Base-by-base conservation (phyloP, 2,329 filamentous ascomycete species). In the Didymellaceae sp. region DNA sequence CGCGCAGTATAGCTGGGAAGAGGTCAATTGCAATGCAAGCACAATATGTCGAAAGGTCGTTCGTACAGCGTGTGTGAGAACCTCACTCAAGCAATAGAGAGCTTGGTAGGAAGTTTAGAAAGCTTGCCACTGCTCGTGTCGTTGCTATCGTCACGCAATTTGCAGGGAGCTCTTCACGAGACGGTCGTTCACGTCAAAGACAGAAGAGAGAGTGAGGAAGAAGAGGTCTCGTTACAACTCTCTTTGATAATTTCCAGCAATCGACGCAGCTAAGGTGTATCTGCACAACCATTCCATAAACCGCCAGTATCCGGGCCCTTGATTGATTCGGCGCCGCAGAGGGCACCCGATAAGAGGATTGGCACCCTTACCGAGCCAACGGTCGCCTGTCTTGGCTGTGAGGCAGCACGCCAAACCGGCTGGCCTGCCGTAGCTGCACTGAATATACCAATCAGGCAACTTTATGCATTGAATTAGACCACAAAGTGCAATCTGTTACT, bases 401-500 rank as follows among this genome's bases (percentile, higher is more conserved):
- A 35, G 25, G 24, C 30, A 35, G 13, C 31, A 25, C 24, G 14
- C 34, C 31, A 45, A 20, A 22, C 42, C 42, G 48, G 42, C 26
- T 46, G 37, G 37, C 42, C 37, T 42, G 37, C 48, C 48, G 42
- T 46, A 43, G 37, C 42, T 42, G 42, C 48, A 46, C 45, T 26
- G 18, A 22, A 52, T 43, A 25, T 35, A 52, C 48, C 42, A 46
- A 52, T 46, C 28, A 46, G 48, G 48, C 38, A 52, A 52, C 20
- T 38, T 37, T 46, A 22, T 41, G 42, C 48, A 45, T 52, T 16
- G 14, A 26, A 37, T 41, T 43, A 46, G 48, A 4, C 42, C 48
- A 24, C 18, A 34, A 52, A 39, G n/a, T 28, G 42, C 48, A 46
- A 42, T 46, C 42, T 52, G 42, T 52, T 52, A 52, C 48, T 38